These are phyloP conservation scores for Cladosporium oxysporum DNA, from an alignment of 2,329 filamentous ascomycete genomes.

Conservation along the genomic window DNA sequence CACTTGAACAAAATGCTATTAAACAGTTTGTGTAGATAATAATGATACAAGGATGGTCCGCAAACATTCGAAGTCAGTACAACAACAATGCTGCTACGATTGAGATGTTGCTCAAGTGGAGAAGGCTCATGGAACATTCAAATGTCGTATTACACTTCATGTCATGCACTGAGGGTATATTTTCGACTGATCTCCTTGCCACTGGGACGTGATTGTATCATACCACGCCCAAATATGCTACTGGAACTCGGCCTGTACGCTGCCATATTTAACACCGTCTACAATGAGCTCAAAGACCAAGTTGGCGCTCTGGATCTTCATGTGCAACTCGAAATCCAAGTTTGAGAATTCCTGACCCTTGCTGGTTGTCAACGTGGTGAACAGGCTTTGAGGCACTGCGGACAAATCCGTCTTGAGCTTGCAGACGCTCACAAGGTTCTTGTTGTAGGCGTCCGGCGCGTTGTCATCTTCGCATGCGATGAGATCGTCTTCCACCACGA, in stretches of 20 bases:
- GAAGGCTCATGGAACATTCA: background rate
- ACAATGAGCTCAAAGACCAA: conserved; percentile 77
- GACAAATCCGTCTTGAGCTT: conserved; percentile 78
- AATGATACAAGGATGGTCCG: background rate
- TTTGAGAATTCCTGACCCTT: conserved; percentile 80
- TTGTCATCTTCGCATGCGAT: conserved; percentile 73
- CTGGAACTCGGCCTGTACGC: conserved; percentile 74
- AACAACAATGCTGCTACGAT: background rate
- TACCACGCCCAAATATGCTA: background rate
- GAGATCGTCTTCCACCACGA: conserved; percentile 77
- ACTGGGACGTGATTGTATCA: background rate
- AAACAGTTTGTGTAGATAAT: background rate
- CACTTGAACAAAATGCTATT: background rate
- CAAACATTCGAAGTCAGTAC: background rate
- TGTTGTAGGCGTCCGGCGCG: conserved; percentile 56
- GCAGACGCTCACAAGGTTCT: conserved; percentile 66
- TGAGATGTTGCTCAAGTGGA: background rate
- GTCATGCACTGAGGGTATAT: background rate
- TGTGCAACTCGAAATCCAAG: conserved; percentile 78
- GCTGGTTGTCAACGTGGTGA: conserved; percentile 75
- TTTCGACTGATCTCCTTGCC: background rate
- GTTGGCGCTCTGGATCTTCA: conserved; percentile 77
- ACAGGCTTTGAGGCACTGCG: conserved; percentile 71
- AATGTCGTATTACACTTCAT: background rate
- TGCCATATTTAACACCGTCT: conserved; percentile 73